Percentiles rank a stretch among this genome's conserved stretches.
These are phyloP conservation scores for Nosema muscidifuracis DNA, from an alignment of 371 early-diverging fungal genomes.

Conservation along the genomic window DNA sequence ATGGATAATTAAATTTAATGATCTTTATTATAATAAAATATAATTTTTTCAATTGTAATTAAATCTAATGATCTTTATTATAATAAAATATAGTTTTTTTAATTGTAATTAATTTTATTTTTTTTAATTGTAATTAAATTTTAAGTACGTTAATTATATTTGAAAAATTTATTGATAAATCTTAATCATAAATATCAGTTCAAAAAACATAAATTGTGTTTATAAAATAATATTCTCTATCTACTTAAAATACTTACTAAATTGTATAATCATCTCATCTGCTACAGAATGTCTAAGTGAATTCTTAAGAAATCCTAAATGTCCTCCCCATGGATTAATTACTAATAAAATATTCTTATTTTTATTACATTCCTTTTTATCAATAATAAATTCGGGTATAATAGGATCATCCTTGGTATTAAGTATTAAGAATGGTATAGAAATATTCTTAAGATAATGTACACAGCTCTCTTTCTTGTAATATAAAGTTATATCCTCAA, in stretches of 20 bases:
- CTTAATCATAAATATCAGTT: no score
- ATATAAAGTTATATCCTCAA: slow-evolving; percentile 40
- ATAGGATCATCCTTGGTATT: slow-evolving; percentile 84
- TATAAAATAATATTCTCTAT: no score
- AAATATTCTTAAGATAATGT: slow-evolving; percentile 47
- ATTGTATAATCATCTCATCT: slow-evolving; percentile 53
- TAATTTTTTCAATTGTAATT: no score
- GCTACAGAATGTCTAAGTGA: slow-evolving; percentile 40
- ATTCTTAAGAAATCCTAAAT: slow-evolving; percentile 70
- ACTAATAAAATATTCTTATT: slow-evolving; percentile 79
- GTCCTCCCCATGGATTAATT: slow-evolving; percentile 76
- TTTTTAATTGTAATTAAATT: no score
- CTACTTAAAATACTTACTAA: slow-evolving; percentile 24
- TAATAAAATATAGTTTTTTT: no score
- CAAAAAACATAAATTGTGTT: no score
- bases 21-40: no score
- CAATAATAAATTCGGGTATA: slow-evolving; percentile 68
- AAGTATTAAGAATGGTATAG: slow-evolving; percentile 71
- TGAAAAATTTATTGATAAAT: no score
- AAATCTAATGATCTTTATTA: no score
- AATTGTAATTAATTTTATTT: no score
- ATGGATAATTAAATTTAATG: no score
- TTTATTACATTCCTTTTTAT: slow-evolving; percentile 67
- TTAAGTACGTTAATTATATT: no score
- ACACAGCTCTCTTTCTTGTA: slow-evolving; percentile 49